Conservation (phyloP, 306 rosid species). For the Vicia villosa region DNA sequence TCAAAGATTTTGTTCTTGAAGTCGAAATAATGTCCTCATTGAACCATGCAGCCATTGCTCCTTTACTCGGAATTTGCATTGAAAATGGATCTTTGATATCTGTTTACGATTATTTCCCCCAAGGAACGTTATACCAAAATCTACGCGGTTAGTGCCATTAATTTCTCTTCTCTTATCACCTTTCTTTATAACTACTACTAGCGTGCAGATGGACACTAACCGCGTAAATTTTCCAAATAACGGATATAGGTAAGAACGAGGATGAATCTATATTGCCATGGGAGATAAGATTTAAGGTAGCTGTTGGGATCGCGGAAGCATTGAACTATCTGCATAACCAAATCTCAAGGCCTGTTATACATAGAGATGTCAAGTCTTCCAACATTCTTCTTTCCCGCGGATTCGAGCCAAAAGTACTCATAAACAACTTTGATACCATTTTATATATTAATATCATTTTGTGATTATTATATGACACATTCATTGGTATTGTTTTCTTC, state of each 20-base stretch:
- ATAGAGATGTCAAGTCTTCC: constrained; percentile 89
- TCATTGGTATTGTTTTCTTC: too few species aligned
- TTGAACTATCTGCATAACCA: constrained; percentile 71
- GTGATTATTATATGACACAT: constrained; percentile 15
- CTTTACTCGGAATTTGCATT: constrained; percentile 63
- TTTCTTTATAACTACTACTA: not conserved
- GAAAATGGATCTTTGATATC: constrained; percentile 53
- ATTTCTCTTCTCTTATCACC: too few species aligned
- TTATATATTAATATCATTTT: constrained; percentile 1
- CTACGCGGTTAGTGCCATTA: constrained; percentile 48
- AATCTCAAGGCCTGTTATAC: constrained; percentile 67
- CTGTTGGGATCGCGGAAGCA: constrained; percentile 75
- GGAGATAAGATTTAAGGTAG: constrained; percentile 70
- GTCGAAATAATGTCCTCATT: constrained; percentile 62
- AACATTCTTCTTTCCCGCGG: constrained; percentile 74
- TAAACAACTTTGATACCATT: not conserved
- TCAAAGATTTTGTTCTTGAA: constrained; percentile 58
- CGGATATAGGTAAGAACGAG: constrained; percentile 49
- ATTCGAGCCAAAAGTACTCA: constrained; percentile 70
- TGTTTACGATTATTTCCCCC: constrained; percentile 70
- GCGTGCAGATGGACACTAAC: not conserved
- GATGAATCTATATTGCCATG: constrained; percentile 55
- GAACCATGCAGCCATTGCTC: constrained; percentile 54
- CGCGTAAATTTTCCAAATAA: constrained; percentile 6
- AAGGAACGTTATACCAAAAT: constrained; percentile 73